Base-by-base conservation (phyloP, 176 grass and related monocot genomes). In the Carex cristatella region DNA sequence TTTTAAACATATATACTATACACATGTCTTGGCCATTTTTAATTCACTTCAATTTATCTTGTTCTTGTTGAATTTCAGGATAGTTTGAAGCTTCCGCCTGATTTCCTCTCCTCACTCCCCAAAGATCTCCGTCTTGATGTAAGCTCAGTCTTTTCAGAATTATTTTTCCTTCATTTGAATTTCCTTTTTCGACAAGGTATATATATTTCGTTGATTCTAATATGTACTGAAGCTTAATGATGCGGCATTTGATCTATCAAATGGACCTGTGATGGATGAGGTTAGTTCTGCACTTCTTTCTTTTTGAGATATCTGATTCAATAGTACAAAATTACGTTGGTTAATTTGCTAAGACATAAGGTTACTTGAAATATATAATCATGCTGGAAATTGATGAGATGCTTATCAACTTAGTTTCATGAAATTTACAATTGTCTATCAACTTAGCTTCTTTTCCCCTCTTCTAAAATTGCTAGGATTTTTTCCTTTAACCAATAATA, bases 231-330 rank as follows among this genome's bases (percentile, higher is more conserved):
- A 98, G 95, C 88, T 95, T 69, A 98, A 98, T 60, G 95, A 98
- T 66, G 93, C 93, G 1, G 89, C 93, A 60, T 98, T 98, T 86
- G 95, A 93, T 92, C 90, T 98, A 66, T 95, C 95, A 65, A 98
- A 93, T 31, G 95, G 95, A 3, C 89, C 88, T 33, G 89, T 98
- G 79, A 84, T 95, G 62, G 90, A 92, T 31, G 93, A 98, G 86
- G 95, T 89, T 32, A 10, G 82, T 81, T 68, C 14, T 73, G 69
- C 30, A 62, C 33, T 51, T 74, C 7, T 68, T 13, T 80, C 14
- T 82, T 51, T 66, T 81, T 11, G 33, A 15, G 30, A 55, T 82
- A 15, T 65, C 23, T 9, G 1, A 55, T 64, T 10, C 32, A 9
- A 82, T 66, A 49, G 7, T 15, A 44, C 3, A 16, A 65, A 53